Base-by-base conservation (phyloP, 2,329 filamentous ascomycete species). In the Xylariales sp. region DNA sequence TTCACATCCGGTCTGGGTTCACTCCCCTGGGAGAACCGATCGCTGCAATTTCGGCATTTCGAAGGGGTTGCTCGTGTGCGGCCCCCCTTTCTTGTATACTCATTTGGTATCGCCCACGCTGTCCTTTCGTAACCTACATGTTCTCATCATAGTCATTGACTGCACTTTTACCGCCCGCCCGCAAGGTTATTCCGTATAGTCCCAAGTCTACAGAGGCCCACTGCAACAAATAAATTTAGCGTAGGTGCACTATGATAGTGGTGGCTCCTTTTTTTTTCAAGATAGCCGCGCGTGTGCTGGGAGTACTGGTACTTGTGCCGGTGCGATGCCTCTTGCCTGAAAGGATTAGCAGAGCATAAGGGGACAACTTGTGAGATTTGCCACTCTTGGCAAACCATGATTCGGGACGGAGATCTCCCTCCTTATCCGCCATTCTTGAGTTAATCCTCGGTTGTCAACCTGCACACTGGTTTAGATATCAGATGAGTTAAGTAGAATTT, bases 1-100 rank as follows among this genome's bases (percentile, higher is more conserved):
- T 45, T 62, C 43, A 14, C 45, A 56, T 12, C 9, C 34, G 52
- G 41, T 45, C 39, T 45, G 12, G 36, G 8, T 8, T 39, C 36
- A 8, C 39, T 57, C 34, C 30, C 52, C 34, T 64, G 50, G 36
- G 30, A 52, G 28, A 58, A 72, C 74, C 73, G 65, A 74, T 74
- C 75, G 65, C 69, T 67, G 70, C 63, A 76, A 76, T 76, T 71
- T 76, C 75, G 72, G 74, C 68, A 69, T 66, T 72, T 58, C 50
- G 57, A 28, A 65, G 48, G 61, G 9, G 56, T 58, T 70, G 59
- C 55, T 56, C 48, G 67, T 71, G 34, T 64, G 28, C 3, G 8
- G 8, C 12, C 36, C 41, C 63, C 62, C 67, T 60, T 70, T 41
- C 67, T 65, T 45, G 48, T 30, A 23, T 23, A 57, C 48, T 69